Evolutionary conservation across 2,329 filamentous ascomycete species (phyloP).

Genomic region (Colletotrichum falcatum): DNA sequence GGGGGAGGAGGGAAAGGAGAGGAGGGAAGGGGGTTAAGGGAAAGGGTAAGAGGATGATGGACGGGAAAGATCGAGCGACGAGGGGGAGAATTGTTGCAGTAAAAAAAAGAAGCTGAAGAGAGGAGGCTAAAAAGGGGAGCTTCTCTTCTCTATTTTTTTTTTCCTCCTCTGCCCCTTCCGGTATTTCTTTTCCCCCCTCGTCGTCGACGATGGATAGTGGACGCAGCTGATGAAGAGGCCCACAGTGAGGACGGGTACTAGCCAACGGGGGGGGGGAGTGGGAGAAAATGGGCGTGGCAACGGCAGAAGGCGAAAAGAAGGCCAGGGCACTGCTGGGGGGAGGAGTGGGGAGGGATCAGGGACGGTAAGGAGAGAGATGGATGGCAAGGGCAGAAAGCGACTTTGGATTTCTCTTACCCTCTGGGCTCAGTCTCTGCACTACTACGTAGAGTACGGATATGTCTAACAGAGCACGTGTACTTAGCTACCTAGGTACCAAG

Average conservation of each 20-base stretch:
- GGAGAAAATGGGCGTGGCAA: slow-evolving; percentile 14
- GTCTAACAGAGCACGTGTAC: too few relatives aligned
- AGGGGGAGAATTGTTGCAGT: slow-evolving; percentile 30
- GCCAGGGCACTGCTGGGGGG: not conserved
- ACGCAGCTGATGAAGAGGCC: slow-evolving; percentile 36
- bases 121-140: slow-evolving; percentile 40
- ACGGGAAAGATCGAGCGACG: slow-evolving; percentile 33
- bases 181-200: slow-evolving; percentile 18
- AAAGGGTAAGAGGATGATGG: slow-evolving; percentile 37
- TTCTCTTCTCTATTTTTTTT: slow-evolving; percentile 5
- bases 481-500: too few relatives aligned
- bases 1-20: slow-evolving; percentile 22
- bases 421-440: not conserved
- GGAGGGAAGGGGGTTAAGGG: slow-evolving; percentile 33
- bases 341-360: not conserved
- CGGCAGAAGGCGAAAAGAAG: slow-evolving; percentile 36
- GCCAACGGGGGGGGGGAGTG: slow-evolving; percentile 34
- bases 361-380: slow-evolving; percentile 19
- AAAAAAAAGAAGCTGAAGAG: slow-evolving; percentile 36
- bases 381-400: slow-evolving; percentile 4
- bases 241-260: slow-evolving; percentile 27
- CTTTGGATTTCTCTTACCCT: not conserved
- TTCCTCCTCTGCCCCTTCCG: slow-evolving; percentile 8
- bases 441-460: too few relatives aligned
- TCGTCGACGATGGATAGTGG: slow-evolving; percentile 33